Conservation (phyloP, 192 early-diverging fungal genomes). For the Phycomyces nitens region DNA sequence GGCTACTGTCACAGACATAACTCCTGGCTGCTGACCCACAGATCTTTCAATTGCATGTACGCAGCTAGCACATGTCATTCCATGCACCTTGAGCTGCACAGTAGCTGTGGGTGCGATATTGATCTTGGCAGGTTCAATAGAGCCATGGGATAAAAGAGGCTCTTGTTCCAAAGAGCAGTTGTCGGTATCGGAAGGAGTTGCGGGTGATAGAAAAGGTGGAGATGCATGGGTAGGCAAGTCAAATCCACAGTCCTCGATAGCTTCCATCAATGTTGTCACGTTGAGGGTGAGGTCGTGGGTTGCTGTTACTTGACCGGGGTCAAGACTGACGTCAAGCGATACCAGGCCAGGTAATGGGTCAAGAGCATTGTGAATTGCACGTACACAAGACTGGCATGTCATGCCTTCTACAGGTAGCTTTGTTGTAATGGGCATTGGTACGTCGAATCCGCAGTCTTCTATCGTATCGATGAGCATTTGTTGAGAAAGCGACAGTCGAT, state of each 20-base stretch:
- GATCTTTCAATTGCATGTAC: conserved; percentile 71
- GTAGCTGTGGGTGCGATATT: conserved; percentile 38
- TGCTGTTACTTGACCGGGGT: conserved; percentile 36
- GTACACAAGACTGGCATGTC: conserved; percentile 85
- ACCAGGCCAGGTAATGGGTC: conserved; percentile 52
- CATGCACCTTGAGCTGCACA: conserved; percentile 76
- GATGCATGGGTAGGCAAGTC: not conserved
- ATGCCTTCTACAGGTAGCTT: conserved; percentile 63
- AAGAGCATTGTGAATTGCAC: conserved; percentile 60
- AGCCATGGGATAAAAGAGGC: conserved; percentile 42
- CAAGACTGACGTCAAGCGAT: conserved; percentile 41
- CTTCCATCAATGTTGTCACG: not conserved
- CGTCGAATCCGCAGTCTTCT: conserved; percentile 69
- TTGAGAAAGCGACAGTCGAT: conserved; percentile 35
- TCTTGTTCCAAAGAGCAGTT: too few relatives aligned
- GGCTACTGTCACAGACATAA: conserved; percentile 55
- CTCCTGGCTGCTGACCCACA: conserved; percentile 49
- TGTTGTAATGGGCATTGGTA: conserved; percentile 20
- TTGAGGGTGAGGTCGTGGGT: not conserved
- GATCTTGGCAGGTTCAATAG: conserved; percentile 60
- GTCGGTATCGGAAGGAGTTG: not conserved
- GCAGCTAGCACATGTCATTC: conserved; percentile 87
- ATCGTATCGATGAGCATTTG: conserved; percentile 41
- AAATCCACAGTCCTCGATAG: conserved; percentile 20
- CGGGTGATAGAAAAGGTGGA: not conserved